A percentile compares a stretch with the other conserved stretches of the same genome.
phyloP scores from a whole-genome alignment of 192 early-diverging fungal genomes.

The Gonapodya sp. region DNA sequence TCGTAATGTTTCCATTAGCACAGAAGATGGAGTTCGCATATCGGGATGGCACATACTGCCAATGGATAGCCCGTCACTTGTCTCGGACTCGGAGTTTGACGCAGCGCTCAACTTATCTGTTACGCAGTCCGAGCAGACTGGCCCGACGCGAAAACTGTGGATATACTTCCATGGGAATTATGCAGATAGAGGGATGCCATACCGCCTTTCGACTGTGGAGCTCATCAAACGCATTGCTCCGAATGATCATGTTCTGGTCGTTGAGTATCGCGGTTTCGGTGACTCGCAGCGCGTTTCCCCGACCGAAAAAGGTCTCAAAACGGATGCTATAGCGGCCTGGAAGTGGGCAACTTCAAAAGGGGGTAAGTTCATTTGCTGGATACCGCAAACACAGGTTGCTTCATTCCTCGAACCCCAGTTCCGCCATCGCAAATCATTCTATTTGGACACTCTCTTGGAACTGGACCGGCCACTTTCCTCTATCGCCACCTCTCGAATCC shows the following conservation, averaged over 20 bases:
- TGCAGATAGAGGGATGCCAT: slow-evolving; percentile 29
- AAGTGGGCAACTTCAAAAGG: neutral
- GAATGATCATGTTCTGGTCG: slow-evolving; percentile 29
- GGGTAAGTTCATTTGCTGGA: neutral
- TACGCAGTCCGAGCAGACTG: neutral
- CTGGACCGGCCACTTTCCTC: slow-evolving; percentile 22
- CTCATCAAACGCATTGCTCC: neutral
- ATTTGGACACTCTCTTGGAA: slow-evolving; percentile 34
- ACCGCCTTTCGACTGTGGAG: slow-evolving; percentile 27
- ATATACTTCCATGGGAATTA: slow-evolving; percentile 48
- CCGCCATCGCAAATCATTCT: slow-evolving; percentile 26
- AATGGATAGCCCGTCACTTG: neutral
- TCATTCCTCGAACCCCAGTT: slow-evolving; percentile 21
- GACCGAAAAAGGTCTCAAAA: slow-evolving; percentile 24
- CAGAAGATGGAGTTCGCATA: neutral
- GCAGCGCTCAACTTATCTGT: neutral
- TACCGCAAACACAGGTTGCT: slow-evolving; percentile 37
- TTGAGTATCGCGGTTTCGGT: slow-evolving; percentile 47
- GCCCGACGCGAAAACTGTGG: slow-evolving; percentile 9
- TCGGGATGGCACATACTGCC: neutral
- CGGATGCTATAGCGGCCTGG: slow-evolving; percentile 29
- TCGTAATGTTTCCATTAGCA: neutral
- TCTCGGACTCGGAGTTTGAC: neutral
- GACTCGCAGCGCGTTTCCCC: slow-evolving; percentile 31
- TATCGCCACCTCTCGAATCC: neutral